Evolutionary conservation across 768 basidiomycete species (phyloP).

Genomic region (Aureoboletus auriporus): DNA sequence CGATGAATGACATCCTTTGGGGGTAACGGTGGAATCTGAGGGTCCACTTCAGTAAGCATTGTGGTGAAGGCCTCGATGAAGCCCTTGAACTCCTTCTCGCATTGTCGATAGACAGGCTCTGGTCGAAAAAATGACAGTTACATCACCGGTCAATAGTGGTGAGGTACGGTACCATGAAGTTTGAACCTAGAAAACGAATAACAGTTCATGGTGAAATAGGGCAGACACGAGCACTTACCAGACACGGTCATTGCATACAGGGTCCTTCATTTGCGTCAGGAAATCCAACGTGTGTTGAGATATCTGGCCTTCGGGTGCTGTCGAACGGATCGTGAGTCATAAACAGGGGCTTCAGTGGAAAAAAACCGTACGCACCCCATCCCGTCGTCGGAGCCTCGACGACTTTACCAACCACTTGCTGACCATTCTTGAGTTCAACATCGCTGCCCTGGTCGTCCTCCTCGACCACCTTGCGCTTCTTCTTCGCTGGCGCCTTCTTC

Average conservation of each 20-base stretch:
- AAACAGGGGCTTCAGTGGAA: not conserved
- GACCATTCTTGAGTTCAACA: slow-evolving; percentile 54
- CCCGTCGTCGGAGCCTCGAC: slow-evolving; percentile 82
- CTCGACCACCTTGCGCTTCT: slow-evolving; percentile 21
- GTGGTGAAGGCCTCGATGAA: slow-evolving; percentile 74
- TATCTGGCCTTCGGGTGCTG: slow-evolving; percentile 82
- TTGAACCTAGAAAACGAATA: slow-evolving; percentile 62
- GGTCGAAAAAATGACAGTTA: not conserved
- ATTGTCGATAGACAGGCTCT: slow-evolving; percentile 38
- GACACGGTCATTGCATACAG: slow-evolving; percentile 78
- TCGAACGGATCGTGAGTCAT: not conserved
- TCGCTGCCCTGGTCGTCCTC: slow-evolving; percentile 33
- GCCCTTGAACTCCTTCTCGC: slow-evolving; percentile 86
- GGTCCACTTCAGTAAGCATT: slow-evolving; percentile 66
- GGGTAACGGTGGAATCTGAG: slow-evolving; percentile 83
- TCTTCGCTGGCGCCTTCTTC: slow-evolving; percentile 15
- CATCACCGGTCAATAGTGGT: not conserved
- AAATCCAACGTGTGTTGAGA: slow-evolving; percentile 86
- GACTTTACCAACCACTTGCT: slow-evolving; percentile 69
- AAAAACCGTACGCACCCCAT: slow-evolving; percentile 43
- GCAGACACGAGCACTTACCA: slow-evolving; percentile 43
- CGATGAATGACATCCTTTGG: slow-evolving; percentile 90
- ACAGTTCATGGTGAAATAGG: not conserved
- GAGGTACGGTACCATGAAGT: slow-evolving; percentile 51
- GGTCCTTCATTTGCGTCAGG: slow-evolving; percentile 61